Evolutionary conservation across 192 early-diverging fungal species (phyloP).

Genomic region (Backusella parvicylindrica): DNA sequence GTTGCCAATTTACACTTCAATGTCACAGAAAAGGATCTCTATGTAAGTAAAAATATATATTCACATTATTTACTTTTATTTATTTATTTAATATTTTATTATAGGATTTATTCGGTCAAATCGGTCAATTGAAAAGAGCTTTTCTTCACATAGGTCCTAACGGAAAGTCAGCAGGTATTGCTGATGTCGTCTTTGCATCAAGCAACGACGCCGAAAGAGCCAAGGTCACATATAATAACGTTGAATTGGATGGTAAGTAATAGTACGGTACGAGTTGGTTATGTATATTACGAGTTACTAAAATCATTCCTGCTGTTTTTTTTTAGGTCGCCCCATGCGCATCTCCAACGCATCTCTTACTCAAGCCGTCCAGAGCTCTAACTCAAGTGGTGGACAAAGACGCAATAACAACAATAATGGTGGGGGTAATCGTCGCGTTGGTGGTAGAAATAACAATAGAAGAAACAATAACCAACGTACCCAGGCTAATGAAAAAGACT

Average conservation of each 20-base stretch:
- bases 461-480: not conserved
- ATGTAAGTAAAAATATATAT: constrained; percentile 23
- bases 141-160: constrained; percentile 46
- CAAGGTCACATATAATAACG: constrained; percentile 42
- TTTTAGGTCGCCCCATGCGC: constrained; percentile 27
- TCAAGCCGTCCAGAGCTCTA: not conserved
- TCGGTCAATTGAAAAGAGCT: constrained; percentile 43
- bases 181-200: constrained; percentile 43
- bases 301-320: not conserved
- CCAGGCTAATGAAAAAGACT: constrained; percentile 35
- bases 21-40: constrained; percentile 54
- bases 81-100: not conserved
- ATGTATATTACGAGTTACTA: not conserved
- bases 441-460: constrained; percentile 8
- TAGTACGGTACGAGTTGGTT: too few relatives aligned
- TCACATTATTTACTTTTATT: not conserved
- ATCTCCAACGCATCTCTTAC: constrained; percentile 9
- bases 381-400: constrained; percentile 10
- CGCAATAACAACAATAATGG: constrained; percentile 8
- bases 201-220: constrained; percentile 42
- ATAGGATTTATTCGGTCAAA: constrained; percentile 52
- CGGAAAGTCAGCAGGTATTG: constrained; percentile 50
- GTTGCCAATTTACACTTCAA: constrained; percentile 48
- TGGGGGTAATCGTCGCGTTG: constrained; percentile 21
- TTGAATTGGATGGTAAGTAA: constrained; percentile 49